These are phyloP conservation scores for Botrytis galanthina DNA, from an alignment of 2,329 filamentous ascomycete species.

Conservation along the genomic window DNA sequence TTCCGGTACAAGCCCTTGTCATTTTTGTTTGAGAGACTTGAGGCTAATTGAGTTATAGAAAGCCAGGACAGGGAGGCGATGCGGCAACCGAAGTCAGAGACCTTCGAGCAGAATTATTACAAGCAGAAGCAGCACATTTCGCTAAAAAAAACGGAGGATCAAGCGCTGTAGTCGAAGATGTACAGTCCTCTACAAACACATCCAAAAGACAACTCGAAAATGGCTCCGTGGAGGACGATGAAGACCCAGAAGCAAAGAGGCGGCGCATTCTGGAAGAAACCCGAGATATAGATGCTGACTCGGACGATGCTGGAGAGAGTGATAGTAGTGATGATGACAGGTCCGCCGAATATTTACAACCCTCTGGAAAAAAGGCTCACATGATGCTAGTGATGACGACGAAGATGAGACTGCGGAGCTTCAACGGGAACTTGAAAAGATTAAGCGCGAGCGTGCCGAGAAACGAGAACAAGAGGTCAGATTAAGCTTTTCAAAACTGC, in stretches of 20 bases:
- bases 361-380: slow-evolving; percentile 32
- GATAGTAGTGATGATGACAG: slow-evolving; percentile 62
- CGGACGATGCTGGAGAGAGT: slow-evolving; percentile 58
- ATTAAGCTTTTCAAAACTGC: not conserved
- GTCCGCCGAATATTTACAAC: slow-evolving; percentile 33
- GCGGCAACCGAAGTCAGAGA: slow-evolving; percentile 71
- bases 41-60: slow-evolving; percentile 44
- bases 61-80: slow-evolving; percentile 86
- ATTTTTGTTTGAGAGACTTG: not conserved
- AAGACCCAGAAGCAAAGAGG: slow-evolving; percentile 77
- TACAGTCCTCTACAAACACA: slow-evolving; percentile 53
- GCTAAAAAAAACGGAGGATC: slow-evolving; percentile 74
- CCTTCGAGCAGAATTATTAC: slow-evolving; percentile 83
- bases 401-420: slow-evolving; percentile 86
- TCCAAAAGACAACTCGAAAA: slow-evolving; percentile 65
- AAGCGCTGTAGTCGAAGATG: slow-evolving; percentile 46
- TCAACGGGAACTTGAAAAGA: slow-evolving; percentile 90
- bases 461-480: slow-evolving; percentile 70
- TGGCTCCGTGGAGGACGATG: slow-evolving; percentile 42
- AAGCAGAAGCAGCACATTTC: slow-evolving; percentile 83
- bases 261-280: slow-evolving; percentile 85
- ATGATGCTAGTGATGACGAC: slow-evolving; percentile 58
- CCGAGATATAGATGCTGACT: slow-evolving; percentile 81
- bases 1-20: slow-evolving; percentile 55
- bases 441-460: slow-evolving; percentile 77